Base-by-base conservation (phyloP, 2,329 filamentous ascomycete species). In the Fusarium setosum region DNA sequence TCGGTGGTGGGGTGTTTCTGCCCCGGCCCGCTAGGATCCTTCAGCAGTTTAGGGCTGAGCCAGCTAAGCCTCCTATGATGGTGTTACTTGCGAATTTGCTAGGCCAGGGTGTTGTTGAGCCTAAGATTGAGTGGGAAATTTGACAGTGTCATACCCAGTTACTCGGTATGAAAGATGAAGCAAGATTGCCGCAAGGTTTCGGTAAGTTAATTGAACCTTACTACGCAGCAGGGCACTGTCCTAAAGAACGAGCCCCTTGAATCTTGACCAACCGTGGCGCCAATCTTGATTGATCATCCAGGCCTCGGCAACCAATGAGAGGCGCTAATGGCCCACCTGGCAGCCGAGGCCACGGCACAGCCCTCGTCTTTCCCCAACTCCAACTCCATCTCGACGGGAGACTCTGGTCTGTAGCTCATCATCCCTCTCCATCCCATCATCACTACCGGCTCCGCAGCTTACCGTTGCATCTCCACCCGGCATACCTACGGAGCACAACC, bases 251-350 rank as follows among this genome's bases (percentile, higher is more conserved):
- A 23, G 23, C 15, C 42, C 24, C 26, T 24, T 53, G 11, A 38
- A 48, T n/a, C 32, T 38, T 12, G 18, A 18, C 21, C 34, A 50
- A 37, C 35, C 51, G 26, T 52, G 24, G 31, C 44, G 29, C 48
- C 31, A 53, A 41, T 41, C 11, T 62, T 57, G 64, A 52, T 68
- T 68, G 64, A 62, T 67, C 59, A 63, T 56, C 61, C 38, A 18
- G 34, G 21, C 35, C 41, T 32, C 49, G 52, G 52, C 60, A 68
- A 49, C 51, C 56, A 54, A 49, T 68, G 51, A 57, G 51, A 62
- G 52, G 48, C 40, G 48, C 29, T 29, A 37, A 61, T 62, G 56
- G 44, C 48, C 26, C 64, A 55, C 40, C 48, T 47, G n/a, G 38
- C 34, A 53, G 29, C 52, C 53, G 21, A 38, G 49, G 37, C 38